Percentiles rank a stretch among this genome's conserved stretches.
These are phyloP conservation scores for Xylaria sp. DNA, from an alignment of 2,329 filamentous ascomycete species.

Conservation along the genomic window DNA sequence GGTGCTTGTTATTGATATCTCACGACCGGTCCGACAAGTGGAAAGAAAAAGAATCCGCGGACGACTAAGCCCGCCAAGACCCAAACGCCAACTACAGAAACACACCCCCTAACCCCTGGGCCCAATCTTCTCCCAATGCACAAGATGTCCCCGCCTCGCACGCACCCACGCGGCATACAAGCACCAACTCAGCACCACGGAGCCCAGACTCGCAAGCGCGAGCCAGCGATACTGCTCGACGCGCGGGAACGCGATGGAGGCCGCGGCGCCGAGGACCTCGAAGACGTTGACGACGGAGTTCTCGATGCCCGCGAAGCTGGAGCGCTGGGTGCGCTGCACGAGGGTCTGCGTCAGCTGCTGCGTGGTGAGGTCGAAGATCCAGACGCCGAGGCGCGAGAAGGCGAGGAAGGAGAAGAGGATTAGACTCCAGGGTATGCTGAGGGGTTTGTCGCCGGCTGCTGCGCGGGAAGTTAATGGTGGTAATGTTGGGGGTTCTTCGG, in stretches of 20 bases:
- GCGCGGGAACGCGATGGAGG: conserved; percentile 52
- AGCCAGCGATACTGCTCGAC: conserved; percentile 55
- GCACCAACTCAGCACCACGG: conserved; percentile 48
- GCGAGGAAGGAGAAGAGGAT: conserved; percentile 55
- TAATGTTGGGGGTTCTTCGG: conserved; percentile 27
- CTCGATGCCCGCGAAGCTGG: conserved; percentile 57
- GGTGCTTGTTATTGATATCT: too few relatives aligned
- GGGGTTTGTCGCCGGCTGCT: conserved; percentile 24
- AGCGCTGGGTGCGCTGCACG: conserved; percentile 49
- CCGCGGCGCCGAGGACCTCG: conserved; percentile 53
- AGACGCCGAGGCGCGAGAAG: conserved; percentile 56
- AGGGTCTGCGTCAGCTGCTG: conserved; percentile 58
- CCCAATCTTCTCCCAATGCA: conserved; percentile 54
- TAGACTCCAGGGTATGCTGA: conserved; percentile 46
- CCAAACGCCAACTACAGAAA: background rate
- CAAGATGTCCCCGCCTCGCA: conserved; percentile 53
- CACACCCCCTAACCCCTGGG: conserved; percentile 1
- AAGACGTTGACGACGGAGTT: conserved; percentile 54
- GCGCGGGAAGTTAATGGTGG: background rate
- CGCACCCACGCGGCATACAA: conserved; percentile 55
- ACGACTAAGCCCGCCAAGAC: too few relatives aligned
- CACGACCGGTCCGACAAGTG: too few relatives aligned
- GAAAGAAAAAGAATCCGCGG: too few relatives aligned
- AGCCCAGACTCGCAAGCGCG: conserved; percentile 51
- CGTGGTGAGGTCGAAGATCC: conserved; percentile 58